A percentile compares a stretch with the other conserved stretches of the same genome.
Conservation (phyloP, 345 rosid genomes). For the Dovyalis caffra region DNA sequence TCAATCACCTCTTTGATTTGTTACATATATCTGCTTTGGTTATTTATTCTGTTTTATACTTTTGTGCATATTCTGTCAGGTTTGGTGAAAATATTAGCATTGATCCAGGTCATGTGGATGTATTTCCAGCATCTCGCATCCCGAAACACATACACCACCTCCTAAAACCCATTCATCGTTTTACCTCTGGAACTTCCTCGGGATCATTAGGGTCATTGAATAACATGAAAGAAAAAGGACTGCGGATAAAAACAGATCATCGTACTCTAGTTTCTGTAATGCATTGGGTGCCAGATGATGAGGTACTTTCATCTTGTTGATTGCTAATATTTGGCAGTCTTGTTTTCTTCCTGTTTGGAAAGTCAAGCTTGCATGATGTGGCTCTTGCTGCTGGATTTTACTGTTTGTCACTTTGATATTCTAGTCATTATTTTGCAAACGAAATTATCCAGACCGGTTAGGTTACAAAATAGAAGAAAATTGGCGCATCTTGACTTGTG, state of each 20-base stretch:
- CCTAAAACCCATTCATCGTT: constrained; percentile 49
- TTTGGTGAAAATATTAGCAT: constrained; percentile 67
- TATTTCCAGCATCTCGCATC: constrained; percentile 67
- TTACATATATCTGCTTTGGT: constrained; percentile 6
- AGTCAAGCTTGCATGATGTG: constrained; percentile 1
- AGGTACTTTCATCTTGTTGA: constrained; percentile 43
- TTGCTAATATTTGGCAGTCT: neutral
- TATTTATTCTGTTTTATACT: constrained; percentile 14
- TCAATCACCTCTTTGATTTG: neutral
- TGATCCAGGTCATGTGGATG: constrained; percentile 84
- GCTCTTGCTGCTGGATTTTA: constrained; percentile 6
- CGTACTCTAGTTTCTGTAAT: constrained; percentile 56
- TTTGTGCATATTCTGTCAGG: constrained; percentile 39
- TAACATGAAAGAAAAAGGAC: constrained; percentile 54
- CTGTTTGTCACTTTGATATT: neutral
- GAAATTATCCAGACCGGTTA: neutral
- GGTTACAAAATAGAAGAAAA: neutral
- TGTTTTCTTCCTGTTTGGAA: constrained; percentile 10
- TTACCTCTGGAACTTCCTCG: constrained; percentile 31
- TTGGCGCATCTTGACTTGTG: constrained; percentile 6
- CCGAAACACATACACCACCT: constrained; percentile 71
- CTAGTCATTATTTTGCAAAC: neutral
- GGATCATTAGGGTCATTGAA: constrained; percentile 38
- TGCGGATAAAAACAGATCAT: constrained; percentile 62
- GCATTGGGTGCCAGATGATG: constrained; percentile 79